Percentiles rank a stretch among this genome's conserved stretches.
Conservation (phyloP, 192 early-diverging fungal species). For the Obelidium mucronatum region DNA sequence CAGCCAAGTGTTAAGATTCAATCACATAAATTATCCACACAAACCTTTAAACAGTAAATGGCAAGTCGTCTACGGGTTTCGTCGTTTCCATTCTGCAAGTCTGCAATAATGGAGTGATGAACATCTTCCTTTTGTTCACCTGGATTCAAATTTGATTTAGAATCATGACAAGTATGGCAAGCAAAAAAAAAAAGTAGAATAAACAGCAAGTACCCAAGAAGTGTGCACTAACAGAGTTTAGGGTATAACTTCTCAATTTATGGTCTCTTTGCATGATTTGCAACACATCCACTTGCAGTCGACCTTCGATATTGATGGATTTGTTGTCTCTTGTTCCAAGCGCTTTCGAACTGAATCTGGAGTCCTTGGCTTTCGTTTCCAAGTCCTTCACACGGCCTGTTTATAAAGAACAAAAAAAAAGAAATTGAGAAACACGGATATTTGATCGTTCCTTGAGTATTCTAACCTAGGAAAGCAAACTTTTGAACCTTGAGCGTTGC, state of each 20-base stretch:
- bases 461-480: too few species aligned
- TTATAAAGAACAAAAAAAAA: slow-evolving; percentile 76
- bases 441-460: too few species aligned
- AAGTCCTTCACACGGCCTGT: slow-evolving; percentile 36
- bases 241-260: slow-evolving; percentile 93
- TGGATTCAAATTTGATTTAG: slow-evolving; percentile 21
- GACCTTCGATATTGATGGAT: slow-evolving; percentile 83
- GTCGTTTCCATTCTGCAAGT: slow-evolving; percentile 93
- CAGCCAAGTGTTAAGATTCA: neutral
- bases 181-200: slow-evolving; percentile 15
- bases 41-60: slow-evolving; percentile 92
- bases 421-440: too few species aligned
- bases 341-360: slow-evolving; percentile 90
- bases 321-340: slow-evolving; percentile 94
- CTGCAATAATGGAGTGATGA: slow-evolving; percentile 97
- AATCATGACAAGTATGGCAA: neutral
- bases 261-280: slow-evolving; percentile 95
- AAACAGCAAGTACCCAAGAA: too few species aligned
- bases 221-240: slow-evolving; percentile 95
- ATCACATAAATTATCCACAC: neutral
- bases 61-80: slow-evolving; percentile 95
- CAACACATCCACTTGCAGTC: slow-evolving; percentile 91
- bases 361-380: slow-evolving; percentile 78
- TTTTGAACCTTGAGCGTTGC: slow-evolving; percentile 71
- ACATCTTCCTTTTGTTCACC: slow-evolving; percentile 99